Percentiles rank a stretch among this genome's conserved stretches.
Evolutionary conservation across 1,284 basidiomycete species (phyloP).

Genomic region (Singerocomus rubriflavus): DNA sequence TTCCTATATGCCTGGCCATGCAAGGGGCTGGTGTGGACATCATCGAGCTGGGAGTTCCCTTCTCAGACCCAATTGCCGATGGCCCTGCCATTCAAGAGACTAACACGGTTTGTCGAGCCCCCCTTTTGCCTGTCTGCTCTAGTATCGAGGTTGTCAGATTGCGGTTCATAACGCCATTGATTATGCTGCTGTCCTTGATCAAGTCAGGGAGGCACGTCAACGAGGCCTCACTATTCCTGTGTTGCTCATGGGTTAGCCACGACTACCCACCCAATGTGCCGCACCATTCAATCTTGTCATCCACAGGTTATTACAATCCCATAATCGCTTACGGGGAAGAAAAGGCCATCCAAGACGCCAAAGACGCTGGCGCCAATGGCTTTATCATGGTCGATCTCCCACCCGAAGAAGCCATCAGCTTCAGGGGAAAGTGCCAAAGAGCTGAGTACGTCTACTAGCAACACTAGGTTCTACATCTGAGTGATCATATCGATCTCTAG

Average conservation of each 20-base stretch:
- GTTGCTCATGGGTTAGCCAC: slow-evolving; percentile 80
- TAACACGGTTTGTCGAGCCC: slow-evolving; percentile 67
- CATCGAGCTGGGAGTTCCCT: slow-evolving; percentile 95
- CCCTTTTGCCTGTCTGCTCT: not conserved
- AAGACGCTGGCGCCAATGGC: slow-evolving; percentile 89
- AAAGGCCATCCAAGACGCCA: slow-evolving; percentile 86
- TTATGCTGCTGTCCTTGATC: slow-evolving; percentile 72
- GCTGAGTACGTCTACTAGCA: slow-evolving; percentile 56
- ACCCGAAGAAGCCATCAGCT: slow-evolving; percentile 91
- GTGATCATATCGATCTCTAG: slow-evolving; percentile 31
- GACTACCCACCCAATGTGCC: not conserved
- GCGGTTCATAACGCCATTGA: slow-evolving; percentile 80
- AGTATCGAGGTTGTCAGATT: slow-evolving; percentile 47
- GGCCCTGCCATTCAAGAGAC: slow-evolving; percentile 89
- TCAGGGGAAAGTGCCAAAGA: slow-evolving; percentile 84
- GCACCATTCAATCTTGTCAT: not conserved
- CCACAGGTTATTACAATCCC: slow-evolving; percentile 92
- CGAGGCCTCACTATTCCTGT: slow-evolving; percentile 86
- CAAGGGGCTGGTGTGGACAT: slow-evolving; percentile 92
- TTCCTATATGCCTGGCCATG: slow-evolving; percentile 87
- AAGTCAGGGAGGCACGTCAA: slow-evolving; percentile 75
- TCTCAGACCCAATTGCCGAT: slow-evolving; percentile 96
- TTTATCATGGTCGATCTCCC: slow-evolving; percentile 98
- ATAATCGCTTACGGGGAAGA: slow-evolving; percentile 94
- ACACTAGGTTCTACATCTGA: not conserved